Evolutionary conservation across 441 rosid species (phyloP).

Genomic region (Erodium chrysanthum): DNA sequence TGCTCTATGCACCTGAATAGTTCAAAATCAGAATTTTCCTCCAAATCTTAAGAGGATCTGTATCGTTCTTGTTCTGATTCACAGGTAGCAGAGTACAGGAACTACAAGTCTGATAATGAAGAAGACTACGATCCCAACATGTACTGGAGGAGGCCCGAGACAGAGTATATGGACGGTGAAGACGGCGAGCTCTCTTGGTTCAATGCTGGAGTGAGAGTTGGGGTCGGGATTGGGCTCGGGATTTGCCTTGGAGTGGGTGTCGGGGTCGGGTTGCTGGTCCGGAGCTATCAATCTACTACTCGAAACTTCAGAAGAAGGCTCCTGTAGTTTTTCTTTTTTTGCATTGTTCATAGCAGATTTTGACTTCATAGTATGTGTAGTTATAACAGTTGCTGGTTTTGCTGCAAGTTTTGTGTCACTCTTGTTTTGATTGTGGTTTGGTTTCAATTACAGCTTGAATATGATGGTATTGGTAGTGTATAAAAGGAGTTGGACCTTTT

Average conservation of each 20-base stretch:
- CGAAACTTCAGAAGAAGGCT: slow-evolving; percentile 57
- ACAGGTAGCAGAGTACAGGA: slow-evolving; percentile 42
- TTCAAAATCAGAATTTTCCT: too few species aligned
- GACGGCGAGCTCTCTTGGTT: slow-evolving; percentile 89
- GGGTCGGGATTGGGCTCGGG: slow-evolving; percentile 86
- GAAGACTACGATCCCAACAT: slow-evolving; percentile 41
- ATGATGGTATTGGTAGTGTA: too few species aligned
- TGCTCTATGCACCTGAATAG: too few species aligned
- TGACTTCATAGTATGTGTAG: slow-evolving; percentile 26
- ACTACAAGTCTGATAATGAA: slow-evolving; percentile 37
- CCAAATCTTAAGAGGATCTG: too few species aligned
- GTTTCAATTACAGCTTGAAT: too few species aligned
- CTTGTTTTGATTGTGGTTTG: too few species aligned
- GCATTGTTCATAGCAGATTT: slow-evolving; percentile 30
- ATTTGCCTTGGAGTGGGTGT: slow-evolving; percentile 67
- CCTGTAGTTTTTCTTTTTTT: slow-evolving; percentile 14
- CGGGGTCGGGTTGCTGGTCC: slow-evolving; percentile 74
- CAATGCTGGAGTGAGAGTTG: slow-evolving; percentile 85
- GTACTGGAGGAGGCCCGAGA: slow-evolving; percentile 49
- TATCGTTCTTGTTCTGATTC: neutral
- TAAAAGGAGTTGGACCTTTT: too few species aligned
- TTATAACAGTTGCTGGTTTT: neutral
- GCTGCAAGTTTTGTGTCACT: too few species aligned
- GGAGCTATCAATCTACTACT: slow-evolving; percentile 59
- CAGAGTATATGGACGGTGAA: slow-evolving; percentile 42